Conservation (phyloP, 208 protist genomes). For the Leishmania arabica region DNA sequence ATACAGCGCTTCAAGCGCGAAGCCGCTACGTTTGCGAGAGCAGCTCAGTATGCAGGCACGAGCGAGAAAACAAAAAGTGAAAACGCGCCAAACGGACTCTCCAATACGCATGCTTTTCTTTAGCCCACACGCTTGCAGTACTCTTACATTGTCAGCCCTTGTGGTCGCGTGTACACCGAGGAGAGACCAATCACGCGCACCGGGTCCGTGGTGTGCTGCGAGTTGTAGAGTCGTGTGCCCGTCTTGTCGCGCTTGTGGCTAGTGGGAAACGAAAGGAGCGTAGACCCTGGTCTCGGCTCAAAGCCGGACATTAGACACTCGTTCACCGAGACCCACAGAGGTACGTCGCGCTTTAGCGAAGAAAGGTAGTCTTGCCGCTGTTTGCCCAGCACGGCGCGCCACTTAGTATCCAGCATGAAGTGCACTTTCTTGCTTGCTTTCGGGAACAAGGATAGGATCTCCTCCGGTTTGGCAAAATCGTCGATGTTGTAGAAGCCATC, state of each 20-base stretch:
- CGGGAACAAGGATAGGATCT: conserved; percentile 83
- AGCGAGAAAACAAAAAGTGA: conserved; percentile 12
- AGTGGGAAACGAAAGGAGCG: conserved; percentile 43
- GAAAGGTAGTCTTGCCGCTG: conserved; percentile 76
- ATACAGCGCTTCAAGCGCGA: not conserved
- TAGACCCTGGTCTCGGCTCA: conserved; percentile 42
- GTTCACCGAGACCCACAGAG: conserved; percentile 89
- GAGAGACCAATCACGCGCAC: conserved; percentile 86
- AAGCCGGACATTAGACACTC: conserved; percentile 92
- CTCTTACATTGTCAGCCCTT: conserved; percentile 60
- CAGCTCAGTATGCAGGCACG: not conserved
- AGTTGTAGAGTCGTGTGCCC: conserved; percentile 80
- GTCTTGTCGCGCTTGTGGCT: conserved; percentile 17
- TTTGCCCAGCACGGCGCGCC: conserved; percentile 85
- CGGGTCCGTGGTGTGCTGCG: conserved; percentile 85
- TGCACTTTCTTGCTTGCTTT: conserved; percentile 83
- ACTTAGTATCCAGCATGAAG: conserved; percentile 90
- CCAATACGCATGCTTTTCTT: not conserved
- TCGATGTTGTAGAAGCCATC: conserved; percentile 90
- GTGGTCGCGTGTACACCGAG: conserved; percentile 72
- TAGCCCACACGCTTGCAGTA: not conserved
- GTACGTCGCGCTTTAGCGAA: conserved; percentile 52
- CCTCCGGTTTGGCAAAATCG: conserved; percentile 67
- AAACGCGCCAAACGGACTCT: not conserved
- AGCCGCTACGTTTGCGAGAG: not conserved